Base-by-base conservation (phyloP, 2,329 filamentous ascomycete species). In the Fonsecaea erecta region DNA sequence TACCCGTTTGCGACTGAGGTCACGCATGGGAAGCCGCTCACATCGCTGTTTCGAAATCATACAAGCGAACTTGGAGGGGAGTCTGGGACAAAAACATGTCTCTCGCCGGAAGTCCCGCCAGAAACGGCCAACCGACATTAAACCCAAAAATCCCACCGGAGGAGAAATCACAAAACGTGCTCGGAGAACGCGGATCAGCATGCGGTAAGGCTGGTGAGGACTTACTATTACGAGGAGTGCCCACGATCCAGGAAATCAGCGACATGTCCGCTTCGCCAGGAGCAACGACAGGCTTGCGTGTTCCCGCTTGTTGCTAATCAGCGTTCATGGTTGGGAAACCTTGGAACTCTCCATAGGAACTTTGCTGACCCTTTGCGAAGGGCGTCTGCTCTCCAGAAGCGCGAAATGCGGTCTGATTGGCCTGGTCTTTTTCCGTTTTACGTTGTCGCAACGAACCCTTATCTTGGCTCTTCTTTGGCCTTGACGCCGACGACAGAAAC, bases 41-140 rank as follows among this genome's bases (percentile, higher is more conserved):
- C 65, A 28, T 62, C 58, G 61, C 54, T 35, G 65, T 64, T 64
- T 67, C 65, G 65, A 40, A 60, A 34, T 56, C 26, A 52, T 48
- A 54, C 59, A 60, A 46, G 26, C 35, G 43, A 67, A 56, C 58
- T 60, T 53, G 55, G 16, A 60, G 51, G 40, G 9, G 8, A 62
- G 54, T 66, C 51, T 51, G 43, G 59, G 37, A 62, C 64, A 66
- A 51, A 66, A 60, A 65, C 59, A 59, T 62, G 46, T 51, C 37
- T 60, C 57, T 60, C 12, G 30, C 21, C 55, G 55, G 40, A 46
- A 48, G 30, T 16, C 40, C 21, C 26, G 59, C 30, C 53, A 32
- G 28, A 40, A 37, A 21, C 16, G 32, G n/a, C 35, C 24, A 28
- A 34, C 59, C 24, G 34, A 46, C 30, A 34, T 28, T 18, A 48